Evolutionary conservation across 345 rosid species (phyloP).

Genomic region (Sisymbrium altissimum): DNA sequence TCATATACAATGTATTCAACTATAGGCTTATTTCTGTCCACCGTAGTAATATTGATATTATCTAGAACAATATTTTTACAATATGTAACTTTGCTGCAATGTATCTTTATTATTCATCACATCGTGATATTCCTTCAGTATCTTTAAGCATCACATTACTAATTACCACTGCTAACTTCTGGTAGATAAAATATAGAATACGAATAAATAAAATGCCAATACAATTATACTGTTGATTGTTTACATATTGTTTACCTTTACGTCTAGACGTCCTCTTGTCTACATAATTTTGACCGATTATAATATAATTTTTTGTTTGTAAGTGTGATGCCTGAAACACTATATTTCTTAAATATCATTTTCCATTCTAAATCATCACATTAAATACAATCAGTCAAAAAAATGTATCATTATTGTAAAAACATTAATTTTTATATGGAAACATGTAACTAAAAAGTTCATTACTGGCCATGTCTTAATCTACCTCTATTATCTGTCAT

Average conservation of each 20-base stretch:
- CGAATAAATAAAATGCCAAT: background rate
- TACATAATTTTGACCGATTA: constrained; percentile 19
- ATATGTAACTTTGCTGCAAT: constrained; percentile 14
- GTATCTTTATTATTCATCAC: constrained; percentile 1
- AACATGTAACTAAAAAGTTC: background rate
- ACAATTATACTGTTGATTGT: no score
- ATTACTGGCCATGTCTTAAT: constrained; percentile 57
- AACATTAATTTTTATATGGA: background rate
- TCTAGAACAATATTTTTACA: constrained; percentile 17
- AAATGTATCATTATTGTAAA: background rate
- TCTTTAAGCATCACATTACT: constrained; percentile 17
- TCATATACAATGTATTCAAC: background rate
- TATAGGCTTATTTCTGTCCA: background rate
- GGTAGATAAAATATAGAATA: background rate
- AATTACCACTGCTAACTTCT: constrained; percentile 27
- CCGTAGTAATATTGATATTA: constrained; percentile 1
- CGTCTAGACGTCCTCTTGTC: constrained; percentile 4
- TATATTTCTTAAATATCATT: constrained; percentile 22
- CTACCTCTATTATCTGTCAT: constrained; percentile 47
- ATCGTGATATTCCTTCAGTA: background rate
- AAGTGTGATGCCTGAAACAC: background rate
- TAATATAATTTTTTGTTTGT: constrained; percentile 19
- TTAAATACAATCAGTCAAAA: background rate
- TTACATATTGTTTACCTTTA: background rate
- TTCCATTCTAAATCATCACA: constrained; percentile 12